Evolutionary conservation across 805 yeast genomes (phyloP).

Genomic region (Groenewaldozyma salmanticensis): DNA sequence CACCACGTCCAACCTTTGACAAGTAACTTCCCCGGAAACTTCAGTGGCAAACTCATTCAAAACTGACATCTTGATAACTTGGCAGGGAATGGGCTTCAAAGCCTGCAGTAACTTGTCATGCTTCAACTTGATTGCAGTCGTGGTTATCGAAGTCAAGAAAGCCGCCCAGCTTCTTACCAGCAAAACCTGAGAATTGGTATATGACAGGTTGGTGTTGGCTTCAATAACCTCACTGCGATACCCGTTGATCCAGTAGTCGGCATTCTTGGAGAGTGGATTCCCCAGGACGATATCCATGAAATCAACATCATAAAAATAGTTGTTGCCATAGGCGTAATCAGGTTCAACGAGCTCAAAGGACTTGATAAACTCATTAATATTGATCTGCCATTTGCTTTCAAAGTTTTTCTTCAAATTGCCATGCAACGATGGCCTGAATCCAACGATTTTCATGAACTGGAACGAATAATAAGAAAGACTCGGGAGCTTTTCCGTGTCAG

Average conservation of each 20-base stretch:
- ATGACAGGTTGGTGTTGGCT: conserved; percentile 56
- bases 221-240: conserved; percentile 42
- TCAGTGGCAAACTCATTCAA: conserved; percentile 43
- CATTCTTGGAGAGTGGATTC: no score
- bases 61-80: conserved; percentile 45
- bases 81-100: conserved; percentile 30
- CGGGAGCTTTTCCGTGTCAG: no score
- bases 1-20: conserved; percentile 58
- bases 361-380: no score
- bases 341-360: no score
- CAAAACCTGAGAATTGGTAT: conserved; percentile 53
- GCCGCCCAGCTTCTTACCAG: conserved; percentile 76
- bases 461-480: no score
- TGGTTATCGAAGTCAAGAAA: conserved; percentile 49
- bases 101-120: conserved; percentile 7
- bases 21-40: no score
- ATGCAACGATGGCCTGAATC: conserved; percentile 40
- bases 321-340: conserved; percentile 47
- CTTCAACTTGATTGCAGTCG: conserved; percentile 26
- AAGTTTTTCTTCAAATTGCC: conserved; percentile 38
- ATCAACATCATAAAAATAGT: conserved; percentile 47
- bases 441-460: conserved; percentile 37
- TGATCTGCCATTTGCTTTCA: conserved; percentile 41
- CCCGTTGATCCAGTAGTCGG: conserved; percentile 37
- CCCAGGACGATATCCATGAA: conserved; percentile 54